Percentiles rank a stretch among this genome's conserved stretches.
Conservation (phyloP, 805 yeast genomes). For the Cyberlindnera samutprakarnensis region DNA sequence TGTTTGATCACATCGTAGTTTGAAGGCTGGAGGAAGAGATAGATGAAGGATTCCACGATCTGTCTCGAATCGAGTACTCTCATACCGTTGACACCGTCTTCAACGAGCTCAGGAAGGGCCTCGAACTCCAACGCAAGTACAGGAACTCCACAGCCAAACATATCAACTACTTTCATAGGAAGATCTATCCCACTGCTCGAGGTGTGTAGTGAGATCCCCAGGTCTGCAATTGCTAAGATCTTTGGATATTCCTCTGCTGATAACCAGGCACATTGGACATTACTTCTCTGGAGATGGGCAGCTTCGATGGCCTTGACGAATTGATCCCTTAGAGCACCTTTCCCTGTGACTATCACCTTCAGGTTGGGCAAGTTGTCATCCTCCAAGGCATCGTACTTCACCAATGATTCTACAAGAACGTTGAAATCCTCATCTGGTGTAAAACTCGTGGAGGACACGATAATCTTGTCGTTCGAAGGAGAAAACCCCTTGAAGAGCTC, state of each 20-base stretch:
- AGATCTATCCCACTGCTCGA: conserved; percentile 91
- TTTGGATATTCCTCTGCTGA: conserved; percentile 71
- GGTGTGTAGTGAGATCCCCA: conserved; percentile 84
- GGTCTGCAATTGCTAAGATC: conserved; percentile 67
- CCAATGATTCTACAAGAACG: conserved; percentile 61
- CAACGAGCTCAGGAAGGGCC: conserved; percentile 73
- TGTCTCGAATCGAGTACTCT: conserved; percentile 37
- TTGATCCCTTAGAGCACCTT: conserved; percentile 71
- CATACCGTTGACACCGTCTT: conserved; percentile 63
- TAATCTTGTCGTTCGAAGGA: conserved; percentile 42
- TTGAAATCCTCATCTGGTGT: conserved; percentile 92
- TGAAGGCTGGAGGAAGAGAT: conserved; percentile 25
- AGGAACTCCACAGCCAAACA: conserved; percentile 95
- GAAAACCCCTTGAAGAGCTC: conserved; percentile 29
- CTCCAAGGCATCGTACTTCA: conserved; percentile 32
- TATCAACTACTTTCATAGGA: conserved; percentile 95
- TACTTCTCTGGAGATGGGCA: conserved; percentile 39
- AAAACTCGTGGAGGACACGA: conserved; percentile 86
- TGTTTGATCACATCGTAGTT: conserved; percentile 36
- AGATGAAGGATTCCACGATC: conserved; percentile 35
- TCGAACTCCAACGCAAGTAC: conserved; percentile 73
- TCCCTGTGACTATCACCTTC: conserved; percentile 85
- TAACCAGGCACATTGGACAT: conserved; percentile 69
- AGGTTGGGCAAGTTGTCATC: conserved; percentile 39
- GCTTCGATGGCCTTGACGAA: conserved; percentile 41